A percentile compares a stretch with the other conserved stretches of the same genome.
Evolutionary conservation across 352 stramenopile species (phyloP).

Genomic region (Globisporangium paroecandrum): DNA sequence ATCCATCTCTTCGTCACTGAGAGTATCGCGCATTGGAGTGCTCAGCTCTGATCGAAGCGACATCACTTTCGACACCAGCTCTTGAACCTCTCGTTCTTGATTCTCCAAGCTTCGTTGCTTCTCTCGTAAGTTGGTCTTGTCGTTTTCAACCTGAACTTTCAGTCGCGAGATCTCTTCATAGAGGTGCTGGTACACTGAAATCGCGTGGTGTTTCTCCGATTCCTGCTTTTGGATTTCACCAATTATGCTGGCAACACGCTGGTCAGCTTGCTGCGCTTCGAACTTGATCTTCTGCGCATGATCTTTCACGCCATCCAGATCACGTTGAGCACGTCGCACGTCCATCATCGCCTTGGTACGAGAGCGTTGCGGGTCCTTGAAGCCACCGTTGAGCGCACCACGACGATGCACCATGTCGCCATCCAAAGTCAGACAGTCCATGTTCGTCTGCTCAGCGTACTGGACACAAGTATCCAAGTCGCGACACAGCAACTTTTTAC

Average conservation of each 20-base stretch:
- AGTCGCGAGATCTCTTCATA: conserved; percentile 79
- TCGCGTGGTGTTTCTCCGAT: conserved; percentile 66
- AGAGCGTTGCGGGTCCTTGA: conserved; percentile 88
- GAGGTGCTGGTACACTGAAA: conserved; percentile 72
- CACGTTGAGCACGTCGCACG: conserved; percentile 70
- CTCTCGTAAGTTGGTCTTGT: conserved; percentile 49
- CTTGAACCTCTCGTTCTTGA: conserved; percentile 63
- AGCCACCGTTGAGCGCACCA: conserved; percentile 96
- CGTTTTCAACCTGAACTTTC: conserved; percentile 67
- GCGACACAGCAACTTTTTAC: conserved; percentile 95
- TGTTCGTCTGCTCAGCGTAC: conserved; percentile 80
- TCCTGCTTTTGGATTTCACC: conserved; percentile 85
- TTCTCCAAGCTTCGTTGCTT: conserved; percentile 51
- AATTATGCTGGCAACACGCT: conserved; percentile 81
- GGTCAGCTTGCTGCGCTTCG: conserved; percentile 88
- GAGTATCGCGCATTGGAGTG: conserved; percentile 72
- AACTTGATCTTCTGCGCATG: conserved; percentile 83
- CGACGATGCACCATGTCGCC: conserved; percentile 97
- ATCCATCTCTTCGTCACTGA: conserved; percentile 52
- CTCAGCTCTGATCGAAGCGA: conserved; percentile 57
- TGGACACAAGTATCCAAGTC: conserved; percentile 89
- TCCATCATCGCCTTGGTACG: conserved; percentile 79
- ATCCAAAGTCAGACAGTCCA: conserved; percentile 98
- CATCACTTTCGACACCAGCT: conserved; percentile 48
- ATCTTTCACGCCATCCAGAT: conserved; percentile 64